These are phyloP conservation scores for Gymnopilus junonius DNA, from an alignment of 768 basidiomycete genomes.

Conservation along the genomic window DNA sequence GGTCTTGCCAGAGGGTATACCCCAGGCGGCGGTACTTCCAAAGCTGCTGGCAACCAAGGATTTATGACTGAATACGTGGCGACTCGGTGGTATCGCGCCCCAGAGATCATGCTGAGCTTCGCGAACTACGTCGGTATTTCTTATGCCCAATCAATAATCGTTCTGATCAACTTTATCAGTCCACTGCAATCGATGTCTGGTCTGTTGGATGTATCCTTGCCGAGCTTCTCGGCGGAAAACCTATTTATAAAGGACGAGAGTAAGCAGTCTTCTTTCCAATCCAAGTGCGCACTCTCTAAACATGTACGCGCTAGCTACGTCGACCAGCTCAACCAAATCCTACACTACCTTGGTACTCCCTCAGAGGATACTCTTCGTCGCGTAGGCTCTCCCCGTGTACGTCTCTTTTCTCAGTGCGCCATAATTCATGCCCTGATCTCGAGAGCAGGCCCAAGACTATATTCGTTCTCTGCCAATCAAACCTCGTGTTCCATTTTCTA, in stretches of 20 bases:
- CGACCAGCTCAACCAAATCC: conserved; percentile 97
- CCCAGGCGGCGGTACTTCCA: conserved; percentile 76
- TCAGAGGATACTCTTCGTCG: conserved; percentile 95
- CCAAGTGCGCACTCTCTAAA: neutral
- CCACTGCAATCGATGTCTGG: conserved; percentile 94
- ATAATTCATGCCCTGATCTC: neutral
- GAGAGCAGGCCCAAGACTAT: conserved; percentile 87
- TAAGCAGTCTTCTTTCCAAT: conserved; percentile 42
- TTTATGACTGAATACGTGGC: conserved; percentile 99
- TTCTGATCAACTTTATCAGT: conserved; percentile 46
- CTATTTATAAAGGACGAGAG: conserved; percentile 98
- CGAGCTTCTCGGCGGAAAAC: conserved; percentile 91
- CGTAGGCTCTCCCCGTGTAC: conserved; percentile 91
- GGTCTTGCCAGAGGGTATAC: conserved; percentile 95
- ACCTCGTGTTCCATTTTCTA: conserved; percentile 89
- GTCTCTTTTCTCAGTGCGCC: conserved; percentile 25
- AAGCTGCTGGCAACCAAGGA: conserved; percentile 80
- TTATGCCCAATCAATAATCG: neutral
- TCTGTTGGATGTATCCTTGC: conserved; percentile 95
- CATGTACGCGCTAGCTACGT: conserved; percentile 68
- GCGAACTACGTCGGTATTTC: conserved; percentile 79
- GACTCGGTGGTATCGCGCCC: conserved; percentile 98
- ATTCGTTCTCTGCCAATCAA: conserved; percentile 98
- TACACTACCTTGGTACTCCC: conserved; percentile 98
- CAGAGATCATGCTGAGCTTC: conserved; percentile 99